Evolutionary conservation across 2,329 filamentous ascomycete genomes (phyloP).

Genomic region (Trichoderma polysporum): DNA sequence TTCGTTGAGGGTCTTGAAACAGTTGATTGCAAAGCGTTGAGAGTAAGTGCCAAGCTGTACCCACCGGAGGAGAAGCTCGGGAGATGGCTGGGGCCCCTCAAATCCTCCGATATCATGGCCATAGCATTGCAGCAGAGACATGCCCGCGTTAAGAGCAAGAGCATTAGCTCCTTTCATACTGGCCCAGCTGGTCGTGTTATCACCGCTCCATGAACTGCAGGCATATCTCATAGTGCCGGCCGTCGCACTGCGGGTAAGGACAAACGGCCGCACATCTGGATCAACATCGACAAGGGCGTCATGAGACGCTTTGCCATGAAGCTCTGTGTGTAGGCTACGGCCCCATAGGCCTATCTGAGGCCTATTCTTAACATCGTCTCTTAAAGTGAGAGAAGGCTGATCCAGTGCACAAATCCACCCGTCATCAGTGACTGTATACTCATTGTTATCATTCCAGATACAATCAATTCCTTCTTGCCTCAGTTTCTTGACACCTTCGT

Average conservation of each 20-base stretch:
- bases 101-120: conserved; percentile 76
- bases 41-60: conserved; percentile 70
- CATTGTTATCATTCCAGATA: conserved; percentile 81
- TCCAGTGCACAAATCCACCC: conserved; percentile 63
- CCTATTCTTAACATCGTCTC: conserved; percentile 37
- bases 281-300: conserved; percentile 61
- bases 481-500: conserved; percentile 62
- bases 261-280: conserved; percentile 62
- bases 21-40: conserved; percentile 73
- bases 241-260: conserved; percentile 69
- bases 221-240: conserved; percentile 69
- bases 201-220: conserved; percentile 71
- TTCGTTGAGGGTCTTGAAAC: conserved; percentile 70
- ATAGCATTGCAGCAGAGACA: conserved; percentile 67
- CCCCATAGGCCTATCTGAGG: conserved; percentile 67
- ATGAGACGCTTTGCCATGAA: conserved; percentile 69
- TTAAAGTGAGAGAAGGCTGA: conserved; percentile 35
- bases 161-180: conserved; percentile 72
- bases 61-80: conserved; percentile 71
- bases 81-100: conserved; percentile 69
- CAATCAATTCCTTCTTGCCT: conserved; percentile 65
- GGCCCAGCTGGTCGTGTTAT: conserved; percentile 73
- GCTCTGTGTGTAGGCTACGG: conserved; percentile 65
- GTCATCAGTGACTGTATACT: conserved; percentile 67
- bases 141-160: conserved; percentile 64